Base-by-base conservation (phyloP, 192 early-diverging fungal species). In the Polychytrium aggregatum region DNA sequence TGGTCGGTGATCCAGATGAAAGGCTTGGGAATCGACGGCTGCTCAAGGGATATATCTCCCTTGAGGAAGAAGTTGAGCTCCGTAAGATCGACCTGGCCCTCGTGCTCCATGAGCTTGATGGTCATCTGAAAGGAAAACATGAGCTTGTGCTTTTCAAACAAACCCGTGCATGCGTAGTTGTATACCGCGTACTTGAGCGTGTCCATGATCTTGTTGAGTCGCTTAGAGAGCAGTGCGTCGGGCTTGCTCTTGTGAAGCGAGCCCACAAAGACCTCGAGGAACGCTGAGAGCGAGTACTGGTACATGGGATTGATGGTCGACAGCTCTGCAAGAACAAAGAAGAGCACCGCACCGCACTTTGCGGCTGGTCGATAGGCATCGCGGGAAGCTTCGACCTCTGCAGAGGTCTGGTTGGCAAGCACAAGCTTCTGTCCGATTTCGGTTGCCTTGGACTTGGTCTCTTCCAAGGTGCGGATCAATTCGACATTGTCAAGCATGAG, bases 91-190 rank as follows among this genome's bases (percentile, higher is more conserved):
- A 78, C 70, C 46, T 54, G 52, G 8, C 69, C 67, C 33, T 78
- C 75, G 0, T 60, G 67, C 41, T 78, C 72, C 66, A 78, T 57
- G 16, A 78, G 57, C 55, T 74, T 78, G 28, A 78, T 72, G 11
- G 66, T 72, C 75, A 78, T 78, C 50, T 78, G 75, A 52, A 75
- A 78, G 3, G 75, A 74, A 42, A 78, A 78, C 75, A 78, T 78
- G 13, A 78, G 62, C 63, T 78, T 78, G 44, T 78, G 75, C 44
- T 62, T 67, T 50, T 78, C 75, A 52, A 78, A 78, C 25, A 78
- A 45, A 36, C 75, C 75, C 3, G 75, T 78, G 44, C 75, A 78
- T 10, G 72, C 60, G 52, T 78, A 78, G 60, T 78, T 78, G 60
- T 78, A 78, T 0, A 72, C 75, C 25, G 75, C 68, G 52, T 74